Evolutionary conservation across 257 asterid species (phyloP), one percentile per base, ranked within the genome.

Genomic region (Petunia axillaris): DNA sequence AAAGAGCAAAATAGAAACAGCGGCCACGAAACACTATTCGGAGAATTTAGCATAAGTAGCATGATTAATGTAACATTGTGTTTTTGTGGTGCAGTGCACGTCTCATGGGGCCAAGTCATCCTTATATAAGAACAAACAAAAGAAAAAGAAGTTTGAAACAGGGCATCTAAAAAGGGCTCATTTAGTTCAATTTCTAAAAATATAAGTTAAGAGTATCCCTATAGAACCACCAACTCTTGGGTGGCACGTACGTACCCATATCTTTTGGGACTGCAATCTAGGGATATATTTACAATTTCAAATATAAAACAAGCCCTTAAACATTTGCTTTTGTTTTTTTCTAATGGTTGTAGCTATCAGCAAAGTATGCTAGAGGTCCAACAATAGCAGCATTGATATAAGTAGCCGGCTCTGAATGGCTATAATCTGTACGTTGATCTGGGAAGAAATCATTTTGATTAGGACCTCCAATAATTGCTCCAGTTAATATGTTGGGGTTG

Each of bases 381-480:
- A 95, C 91, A 2, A 93, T 71, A 16, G 95, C 97, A 77, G 98
- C 98, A 87, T 91, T 95, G 35, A 90, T 91, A 58, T 93, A 95
- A 0, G 98, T 95, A 40, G 99, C 90, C 1, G 99, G 98, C 86
- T 95, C 99, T 0, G 94, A 91, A 59, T 90, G 97, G 58, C 80
- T 73, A 76, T 86, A 93, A 84, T 95, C 98, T 0, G 93, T 80
- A 4, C 99, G 81, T 8, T 93, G 87, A 64, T 95, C 99, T 0
- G 94, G 86, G 89, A 87, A 95, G 80, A 84, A 84, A 81, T 95
- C 98, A 37, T 90, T 91, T 84, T 88, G 93, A 58, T 93, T 87
- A 0, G 99, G 99, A 1, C 98, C 99, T 39, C 99, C 99, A 8
- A 93, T 94, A 0, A 95, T 15, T 0, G 97, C 98, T 10, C 99